phyloP scores from a whole-genome alignment of 2,329 filamentous ascomycete genomes.

The Setomelanomma holmii region DNA sequence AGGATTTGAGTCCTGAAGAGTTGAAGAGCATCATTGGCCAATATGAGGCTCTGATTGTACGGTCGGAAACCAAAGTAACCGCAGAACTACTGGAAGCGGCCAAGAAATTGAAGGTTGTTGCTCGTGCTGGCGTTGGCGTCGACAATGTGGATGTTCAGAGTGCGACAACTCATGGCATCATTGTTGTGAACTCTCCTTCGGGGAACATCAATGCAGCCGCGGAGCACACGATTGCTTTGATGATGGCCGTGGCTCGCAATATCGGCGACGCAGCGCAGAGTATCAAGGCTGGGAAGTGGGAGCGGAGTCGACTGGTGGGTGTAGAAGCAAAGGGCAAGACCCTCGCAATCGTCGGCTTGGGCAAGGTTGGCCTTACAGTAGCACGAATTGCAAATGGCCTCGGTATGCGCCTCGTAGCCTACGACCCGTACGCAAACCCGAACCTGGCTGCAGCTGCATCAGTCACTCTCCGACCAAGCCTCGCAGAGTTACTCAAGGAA shows the following conservation, averaged over 20 bases:
- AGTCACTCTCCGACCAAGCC: constrained; percentile 66
- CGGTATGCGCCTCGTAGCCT: constrained; percentile 76
- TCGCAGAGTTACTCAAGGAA: constrained; percentile 68
- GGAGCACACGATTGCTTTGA: constrained; percentile 75
- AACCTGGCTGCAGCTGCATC: constrained; percentile 73
- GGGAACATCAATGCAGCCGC: constrained; percentile 84
- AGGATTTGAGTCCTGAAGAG: constrained; percentile 67
- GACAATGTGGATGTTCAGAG: constrained; percentile 81
- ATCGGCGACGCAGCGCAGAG: constrained; percentile 73
- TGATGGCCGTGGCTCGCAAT: constrained; percentile 77
- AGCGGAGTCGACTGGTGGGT: constrained; percentile 75
- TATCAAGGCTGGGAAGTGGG: constrained; percentile 77
- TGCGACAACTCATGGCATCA: constrained; percentile 75
- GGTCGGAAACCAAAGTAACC: constrained; percentile 83
- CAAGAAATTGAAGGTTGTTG: constrained; percentile 76
- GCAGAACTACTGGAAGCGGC: constrained; percentile 70
- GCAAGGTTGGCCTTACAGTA: constrained; percentile 84
- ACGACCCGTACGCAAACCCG: constrained; percentile 78
- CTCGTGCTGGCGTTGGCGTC: constrained; percentile 78
- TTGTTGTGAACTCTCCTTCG: constrained; percentile 80
- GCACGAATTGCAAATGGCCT: constrained; percentile 79
- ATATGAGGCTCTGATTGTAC: constrained; percentile 79
- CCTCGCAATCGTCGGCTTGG: constrained; percentile 77
- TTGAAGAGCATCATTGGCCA: constrained; percentile 70
- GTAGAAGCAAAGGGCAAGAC: constrained; percentile 81